These are phyloP conservation scores for Podospora comata DNA, from an alignment of 495 filamentous ascomycete species.

Conservation along the genomic window DNA sequence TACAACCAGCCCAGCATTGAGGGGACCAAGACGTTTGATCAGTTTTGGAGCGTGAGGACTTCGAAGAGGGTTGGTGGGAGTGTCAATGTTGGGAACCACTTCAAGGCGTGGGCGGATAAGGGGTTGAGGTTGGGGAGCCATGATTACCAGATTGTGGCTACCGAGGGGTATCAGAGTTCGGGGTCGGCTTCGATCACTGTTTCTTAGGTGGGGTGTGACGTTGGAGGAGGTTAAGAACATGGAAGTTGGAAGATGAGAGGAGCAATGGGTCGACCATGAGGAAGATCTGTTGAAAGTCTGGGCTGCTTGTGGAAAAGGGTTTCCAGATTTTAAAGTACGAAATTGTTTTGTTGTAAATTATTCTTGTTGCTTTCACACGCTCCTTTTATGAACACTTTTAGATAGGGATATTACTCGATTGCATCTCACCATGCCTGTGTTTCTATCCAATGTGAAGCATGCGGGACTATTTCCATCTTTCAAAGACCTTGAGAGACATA, in stretches of 20 bases:
- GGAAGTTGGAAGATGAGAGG: background rate
- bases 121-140: slow-evolving; percentile 51
- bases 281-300: too few relatives aligned
- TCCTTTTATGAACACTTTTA: background rate
- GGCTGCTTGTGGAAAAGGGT: background rate
- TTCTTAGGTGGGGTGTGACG: background rate
- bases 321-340: background rate
- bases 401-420: background rate
- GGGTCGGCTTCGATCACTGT: slow-evolving; percentile 53
- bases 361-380: background rate
- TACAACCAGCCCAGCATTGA: slow-evolving; percentile 58
- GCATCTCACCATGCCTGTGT: background rate
- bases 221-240: background rate
- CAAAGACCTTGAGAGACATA: too few relatives aligned
- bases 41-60: slow-evolving; percentile 55
- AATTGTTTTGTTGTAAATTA: background rate
- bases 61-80: slow-evolving; percentile 45
- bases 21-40: slow-evolving; percentile 54
- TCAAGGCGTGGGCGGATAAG: slow-evolving; percentile 53
- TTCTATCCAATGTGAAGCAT: background rate
- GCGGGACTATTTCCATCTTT: too few relatives aligned
- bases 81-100: slow-evolving; percentile 52
- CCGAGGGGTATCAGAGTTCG: slow-evolving; percentile 57
- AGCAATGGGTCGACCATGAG: too few relatives aligned
- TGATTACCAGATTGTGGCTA: slow-evolving; percentile 59